phyloP scores from a whole-genome alignment of 306 rosid species.

The Lathyrus tuberosus region DNA sequence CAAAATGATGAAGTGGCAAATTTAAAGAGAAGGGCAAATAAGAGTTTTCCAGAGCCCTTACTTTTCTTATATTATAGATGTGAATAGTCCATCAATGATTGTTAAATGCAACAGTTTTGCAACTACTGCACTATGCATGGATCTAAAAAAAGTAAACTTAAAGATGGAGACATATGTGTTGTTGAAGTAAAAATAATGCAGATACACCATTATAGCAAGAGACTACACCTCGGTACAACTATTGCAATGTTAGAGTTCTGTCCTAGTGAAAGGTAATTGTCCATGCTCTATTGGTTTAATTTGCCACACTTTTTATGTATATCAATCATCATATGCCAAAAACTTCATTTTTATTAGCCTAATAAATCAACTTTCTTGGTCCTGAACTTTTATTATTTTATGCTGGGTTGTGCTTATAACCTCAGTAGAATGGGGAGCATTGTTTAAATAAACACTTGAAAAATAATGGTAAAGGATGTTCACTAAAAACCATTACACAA shows the following conservation, averaged over 20 bases:
- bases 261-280: constrained; percentile 80
- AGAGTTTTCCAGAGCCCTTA: too few species aligned
- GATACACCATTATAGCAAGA: constrained; percentile 78
- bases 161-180: constrained; percentile 89
- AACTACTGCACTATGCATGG: too few species aligned
- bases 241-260: constrained; percentile 79
- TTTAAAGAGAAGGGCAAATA: too few species aligned
- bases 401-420: constrained; percentile 80
- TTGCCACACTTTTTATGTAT: neutral
- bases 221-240: constrained; percentile 84
- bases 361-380: constrained; percentile 17
- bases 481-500: constrained; percentile 16
- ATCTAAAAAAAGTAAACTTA: too few species aligned
- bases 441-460: neutral
- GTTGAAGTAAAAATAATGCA: constrained; percentile 92
- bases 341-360: neutral
- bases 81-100: too few species aligned
- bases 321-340: constrained; percentile 5
- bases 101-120: too few species aligned
- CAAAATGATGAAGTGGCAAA: too few species aligned
- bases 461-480: too few species aligned
- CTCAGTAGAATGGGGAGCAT: constrained; percentile 86
- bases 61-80: too few species aligned
- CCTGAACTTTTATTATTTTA: constrained; percentile 20
- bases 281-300: neutral